Percentiles rank a stretch among this genome's conserved stretches.
Conservation (phyloP, 805 yeast genomes). For the Candida tibetensis region DNA sequence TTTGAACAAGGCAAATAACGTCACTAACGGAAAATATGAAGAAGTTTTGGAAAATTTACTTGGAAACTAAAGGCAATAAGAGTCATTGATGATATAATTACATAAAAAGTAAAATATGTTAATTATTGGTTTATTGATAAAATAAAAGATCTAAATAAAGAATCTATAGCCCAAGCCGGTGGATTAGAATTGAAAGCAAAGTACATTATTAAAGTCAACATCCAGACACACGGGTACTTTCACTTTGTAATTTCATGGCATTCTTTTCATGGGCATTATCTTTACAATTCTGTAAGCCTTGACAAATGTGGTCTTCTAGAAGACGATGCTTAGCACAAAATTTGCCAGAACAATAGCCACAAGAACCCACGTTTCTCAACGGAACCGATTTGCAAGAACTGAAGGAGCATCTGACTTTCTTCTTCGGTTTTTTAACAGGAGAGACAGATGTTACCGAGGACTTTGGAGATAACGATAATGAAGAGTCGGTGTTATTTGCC, state of each 20-base stretch:
- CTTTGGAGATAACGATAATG: slow-evolving; percentile 10
- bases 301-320: slow-evolving; percentile 79
- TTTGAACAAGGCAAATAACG: slow-evolving; percentile 70
- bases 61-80: too few species aligned
- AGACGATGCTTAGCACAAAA: slow-evolving; percentile 85
- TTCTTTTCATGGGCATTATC: slow-evolving; percentile 80
- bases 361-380: slow-evolving; percentile 71
- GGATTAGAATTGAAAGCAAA: not conserved
- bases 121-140: not conserved
- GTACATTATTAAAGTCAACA: not conserved
- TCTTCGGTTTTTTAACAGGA: slow-evolving; percentile 16
- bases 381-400: slow-evolving; percentile 63
- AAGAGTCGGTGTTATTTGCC: slow-evolving; percentile 26
- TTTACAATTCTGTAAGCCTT: slow-evolving; percentile 75
- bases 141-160: not conserved
- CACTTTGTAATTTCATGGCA: slow-evolving; percentile 77
- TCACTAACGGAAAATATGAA: slow-evolving; percentile 72
- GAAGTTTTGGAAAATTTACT: slow-evolving; percentile 56
- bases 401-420: slow-evolving; percentile 50
- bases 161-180: not conserved
- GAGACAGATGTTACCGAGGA: slow-evolving; percentile 11
- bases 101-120: slow-evolving; percentile 1
- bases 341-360: slow-evolving; percentile 79
- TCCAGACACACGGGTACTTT: slow-evolving; percentile 56
- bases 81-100: slow-evolving; percentile 5